Evolutionary conservation across 805 yeast genomes (phyloP).

Genomic region (Candida hungchunana): DNA sequence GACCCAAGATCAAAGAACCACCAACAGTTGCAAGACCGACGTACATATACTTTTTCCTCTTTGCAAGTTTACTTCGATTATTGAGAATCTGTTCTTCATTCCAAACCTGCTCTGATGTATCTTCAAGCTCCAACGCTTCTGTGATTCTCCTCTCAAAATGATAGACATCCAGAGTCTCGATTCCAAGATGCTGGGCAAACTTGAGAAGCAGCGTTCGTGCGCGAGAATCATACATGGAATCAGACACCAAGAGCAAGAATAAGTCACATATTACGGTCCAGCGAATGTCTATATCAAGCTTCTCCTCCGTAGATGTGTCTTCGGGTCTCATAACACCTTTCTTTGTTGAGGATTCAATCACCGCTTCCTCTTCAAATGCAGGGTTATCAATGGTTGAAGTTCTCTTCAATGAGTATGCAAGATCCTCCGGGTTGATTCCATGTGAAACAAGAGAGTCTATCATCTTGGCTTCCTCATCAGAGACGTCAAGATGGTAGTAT

Average conservation of each 20-base stretch:
- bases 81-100: constrained; percentile 67
- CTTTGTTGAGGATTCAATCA: constrained; percentile 7
- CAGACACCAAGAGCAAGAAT: constrained; percentile 73
- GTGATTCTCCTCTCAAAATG: constrained; percentile 91
- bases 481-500: constrained; percentile 76
- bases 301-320: constrained; percentile 28
- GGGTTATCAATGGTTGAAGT: constrained; percentile 51
- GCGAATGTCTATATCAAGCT: constrained; percentile 65
- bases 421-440: constrained; percentile 71
- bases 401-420: constrained; percentile 57
- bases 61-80: constrained; percentile 61
- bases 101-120: constrained; percentile 72
- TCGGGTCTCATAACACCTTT: constrained; percentile 11
- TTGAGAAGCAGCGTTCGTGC: constrained; percentile 73
- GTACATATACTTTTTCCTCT: constrained; percentile 68
- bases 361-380: constrained; percentile 25
- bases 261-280: constrained; percentile 95
- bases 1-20: constrained; percentile 89
- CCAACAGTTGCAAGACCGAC: constrained; percentile 96
- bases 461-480: constrained; percentile 77
- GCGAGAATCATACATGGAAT: constrained; percentile 84
- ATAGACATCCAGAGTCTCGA: constrained; percentile 62
- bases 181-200: constrained; percentile 60
- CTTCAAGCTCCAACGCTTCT: constrained; percentile 86
- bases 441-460: constrained; percentile 81